Evolutionary conservation across 495 filamentous ascomycete species (phyloP), one percentile per base, ranked within the genome.

Genomic region (Chlorociboria aeruginascens): DNA sequence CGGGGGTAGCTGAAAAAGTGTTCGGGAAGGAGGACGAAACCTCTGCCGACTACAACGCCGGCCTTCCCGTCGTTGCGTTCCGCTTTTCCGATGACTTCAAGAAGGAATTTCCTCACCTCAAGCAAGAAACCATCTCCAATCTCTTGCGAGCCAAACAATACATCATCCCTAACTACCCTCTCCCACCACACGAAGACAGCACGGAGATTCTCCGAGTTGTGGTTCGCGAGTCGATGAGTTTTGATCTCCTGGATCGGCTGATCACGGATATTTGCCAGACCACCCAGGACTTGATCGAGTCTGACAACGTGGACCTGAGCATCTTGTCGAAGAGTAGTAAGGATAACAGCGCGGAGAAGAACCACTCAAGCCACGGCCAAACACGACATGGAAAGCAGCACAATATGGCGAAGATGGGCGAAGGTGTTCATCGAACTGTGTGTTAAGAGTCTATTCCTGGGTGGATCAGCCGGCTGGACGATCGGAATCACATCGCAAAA

Each of bases 81-180:
- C 66, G 74, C 20, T 67, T 86, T 43, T 69, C 70, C 6, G 76
- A 83, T 50, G 67, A 71, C 2, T 86, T 86, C 67, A 71, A 72
- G 45, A 66, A 66, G 44, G 60, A 76, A 33, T 84, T 69, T 62
- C 75, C 81, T 1, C 76, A 82, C 49, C 65, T 85, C 35, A 76
- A 81, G 63, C 83, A 86, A 61, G 74, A 73, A 36, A 71, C 68
- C 10, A 66, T 86, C n/a, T 80, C 74, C 32, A 73, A 81, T 2
- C 61, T 86, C 28, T 56, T 86, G 53, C 68, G 83, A 12, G 76
- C 75, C 6, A 80, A 79, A 48, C 81, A 84, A 61, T 86, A 85
- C 65, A 85, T 86, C 51, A 79, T 87, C 51, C 83, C 82, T 28
- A 85, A 84, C 65, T 86, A 86, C 56, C 73, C 79, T 3, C 66